Evolutionary conservation across 129 eudicot species (phyloP).

Genomic region (Lonicera japonica): DNA sequence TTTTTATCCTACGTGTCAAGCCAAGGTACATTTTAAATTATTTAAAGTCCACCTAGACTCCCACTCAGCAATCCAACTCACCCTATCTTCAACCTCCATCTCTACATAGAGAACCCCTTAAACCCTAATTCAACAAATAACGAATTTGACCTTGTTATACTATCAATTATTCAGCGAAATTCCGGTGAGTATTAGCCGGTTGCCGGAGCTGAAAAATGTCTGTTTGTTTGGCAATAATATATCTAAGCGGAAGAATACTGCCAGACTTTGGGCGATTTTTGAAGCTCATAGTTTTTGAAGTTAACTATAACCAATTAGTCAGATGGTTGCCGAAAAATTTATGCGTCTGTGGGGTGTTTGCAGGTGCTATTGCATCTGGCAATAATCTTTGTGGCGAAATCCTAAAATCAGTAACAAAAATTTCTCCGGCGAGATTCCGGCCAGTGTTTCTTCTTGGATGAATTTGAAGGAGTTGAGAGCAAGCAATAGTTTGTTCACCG

Average conservation of each 20-base stretch:
- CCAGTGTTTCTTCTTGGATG: constrained; percentile 46
- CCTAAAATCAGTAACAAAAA: constrained; percentile 55
- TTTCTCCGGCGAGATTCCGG: constrained; percentile 64
- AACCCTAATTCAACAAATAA: too few relatives aligned
- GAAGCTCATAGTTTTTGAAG: constrained; percentile 36
- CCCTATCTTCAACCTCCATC: too few relatives aligned
- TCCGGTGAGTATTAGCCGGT: constrained; percentile 41
- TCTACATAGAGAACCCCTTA: too few relatives aligned
- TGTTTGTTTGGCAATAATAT: constrained; percentile 40
- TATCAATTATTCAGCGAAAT: too few relatives aligned
- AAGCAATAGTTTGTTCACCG: too few relatives aligned
- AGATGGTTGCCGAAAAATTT: too few relatives aligned
- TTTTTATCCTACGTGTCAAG: too few relatives aligned
- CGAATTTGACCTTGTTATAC: constrained; percentile 34
- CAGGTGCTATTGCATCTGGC: constrained; percentile 31
- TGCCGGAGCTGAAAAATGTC: constrained; percentile 39
- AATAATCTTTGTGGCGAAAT: constrained; percentile 49
- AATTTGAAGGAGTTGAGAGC: constrained; percentile 41
- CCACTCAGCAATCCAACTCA: too few relatives aligned
- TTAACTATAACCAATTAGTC: constrained; percentile 30
- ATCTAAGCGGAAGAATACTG: too few relatives aligned
- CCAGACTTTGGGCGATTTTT: constrained; percentile 65
- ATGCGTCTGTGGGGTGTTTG: constrained; percentile 41
- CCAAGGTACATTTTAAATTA: too few relatives aligned
- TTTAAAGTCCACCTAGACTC: too few relatives aligned